Evolutionary conservation across 148 eudicot genomes (phyloP), one percentile per base, ranked within the genome.

Genomic region (Silene latifolia): DNA sequence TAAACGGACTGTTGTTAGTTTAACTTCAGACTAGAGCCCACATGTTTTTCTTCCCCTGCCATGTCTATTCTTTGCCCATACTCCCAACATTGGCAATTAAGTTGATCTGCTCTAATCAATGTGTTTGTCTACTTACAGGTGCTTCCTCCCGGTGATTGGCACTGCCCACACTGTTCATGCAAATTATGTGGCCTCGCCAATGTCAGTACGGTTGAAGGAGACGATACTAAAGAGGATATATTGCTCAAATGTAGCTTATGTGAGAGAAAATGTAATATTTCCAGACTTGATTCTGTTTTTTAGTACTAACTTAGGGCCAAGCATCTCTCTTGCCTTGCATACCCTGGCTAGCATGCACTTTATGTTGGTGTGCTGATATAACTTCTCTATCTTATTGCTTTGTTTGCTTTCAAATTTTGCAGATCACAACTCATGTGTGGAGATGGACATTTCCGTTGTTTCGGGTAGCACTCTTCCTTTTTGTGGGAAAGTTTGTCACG

Each of bases 111-210:
- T 27, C 69, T 77, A 20, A 75, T 71, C 64, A 67, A 14, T 44
- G 60, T 67, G 54, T 54, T 72, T 75, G 12, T 75, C 44, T 56
- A 24, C 24, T 71, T 89, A 82, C 87, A 95, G 99, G 86, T 86
- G 89, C 98, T 95, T 84, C 99, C 99, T 4, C 75, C 87, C 17
- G 99, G 93, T 27, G 98, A 95, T 85, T 95, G 99, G 99, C 94
- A 90, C 77, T 95, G 99, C 72, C 90, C 94, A 46, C 93, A 95
- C 76, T 95, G 99, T 82, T 88, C 87, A 23, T 95, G 99, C 85
- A 90, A 87, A 84, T 86, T 86, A 72, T 95, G 99, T 81, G 88
- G 89, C 69, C 74, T 80, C 48, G 91, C 84, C 44, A 81, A 81
- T 73, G 83, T 47, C 72, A 75, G 62, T 79, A 21, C 61, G 67